These are phyloP conservation scores for Sporobolomyces roseus DNA, from an alignment of 768 basidiomycete species.

Conservation along the genomic window DNA sequence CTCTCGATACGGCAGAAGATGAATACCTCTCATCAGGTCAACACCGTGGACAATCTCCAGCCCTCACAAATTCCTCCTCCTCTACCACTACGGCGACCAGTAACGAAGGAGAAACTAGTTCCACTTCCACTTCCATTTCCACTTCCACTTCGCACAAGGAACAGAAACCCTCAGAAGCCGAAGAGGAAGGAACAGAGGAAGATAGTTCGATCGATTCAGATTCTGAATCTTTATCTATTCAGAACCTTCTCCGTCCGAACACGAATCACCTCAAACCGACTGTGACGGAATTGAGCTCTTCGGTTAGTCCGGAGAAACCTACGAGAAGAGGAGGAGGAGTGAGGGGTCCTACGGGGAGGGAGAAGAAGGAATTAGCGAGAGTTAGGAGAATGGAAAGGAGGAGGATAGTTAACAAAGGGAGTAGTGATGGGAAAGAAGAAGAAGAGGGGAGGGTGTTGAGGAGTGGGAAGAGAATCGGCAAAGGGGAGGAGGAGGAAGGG, in stretches of 20 bases:
- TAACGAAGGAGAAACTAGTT: too few relatives aligned
- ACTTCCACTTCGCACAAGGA: too few relatives aligned
- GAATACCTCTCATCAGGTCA: too few relatives aligned
- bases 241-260: too few relatives aligned
- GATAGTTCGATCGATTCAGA: too few relatives aligned
- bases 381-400: slow-evolving; percentile 40
- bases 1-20: not conserved
- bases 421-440: not conserved
- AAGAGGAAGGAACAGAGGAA: too few relatives aligned
- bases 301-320: not conserved
- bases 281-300: not conserved
- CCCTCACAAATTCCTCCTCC: not conserved
- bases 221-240: too few relatives aligned
- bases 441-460: not conserved
- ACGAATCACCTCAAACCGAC: too few relatives aligned
- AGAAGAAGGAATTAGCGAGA: slow-evolving; percentile 5
- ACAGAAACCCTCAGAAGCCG: too few relatives aligned
- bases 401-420: slow-evolving; percentile 8
- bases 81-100: not conserved
- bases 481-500: not conserved
- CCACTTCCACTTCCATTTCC: not conserved
- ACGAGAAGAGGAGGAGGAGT: not conserved
- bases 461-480: too few relatives aligned
- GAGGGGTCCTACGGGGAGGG: not conserved
- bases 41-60: slow-evolving; percentile 1